Evolutionary conservation across 495 filamentous ascomycete species (phyloP).

Genomic region (Aspergillus ostianus): DNA sequence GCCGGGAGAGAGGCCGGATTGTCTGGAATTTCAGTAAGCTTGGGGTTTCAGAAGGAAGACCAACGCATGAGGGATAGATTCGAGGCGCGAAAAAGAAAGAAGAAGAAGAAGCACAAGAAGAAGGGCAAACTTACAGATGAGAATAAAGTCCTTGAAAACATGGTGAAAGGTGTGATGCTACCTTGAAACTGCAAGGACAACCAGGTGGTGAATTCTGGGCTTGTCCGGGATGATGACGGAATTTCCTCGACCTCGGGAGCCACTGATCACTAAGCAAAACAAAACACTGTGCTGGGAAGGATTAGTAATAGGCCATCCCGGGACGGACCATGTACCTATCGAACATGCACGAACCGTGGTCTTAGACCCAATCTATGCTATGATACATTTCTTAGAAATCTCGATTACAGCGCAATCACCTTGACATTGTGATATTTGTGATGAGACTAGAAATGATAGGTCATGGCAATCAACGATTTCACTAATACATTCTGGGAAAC

Average conservation of each 20-base stretch:
- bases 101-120: not conserved
- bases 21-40: conserved; percentile 24
- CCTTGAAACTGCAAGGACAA: not conserved
- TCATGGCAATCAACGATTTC: not conserved
- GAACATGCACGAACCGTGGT: too few relatives aligned
- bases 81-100: not conserved
- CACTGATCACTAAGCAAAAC: not conserved
- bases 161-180: conserved; percentile 12
- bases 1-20: conserved; percentile 38
- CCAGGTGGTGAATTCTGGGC: not conserved
- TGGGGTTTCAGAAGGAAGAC: not conserved
- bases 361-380: too few relatives aligned
- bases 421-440: too few relatives aligned
- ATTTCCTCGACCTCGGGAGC: not conserved
- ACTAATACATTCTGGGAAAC: not conserved
- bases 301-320: not conserved
- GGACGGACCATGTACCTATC: not conserved
- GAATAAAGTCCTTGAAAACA: conserved; percentile 40
- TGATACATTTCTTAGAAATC: too few relatives aligned
- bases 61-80: not conserved
- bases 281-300: not conserved
- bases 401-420: too few relatives aligned
- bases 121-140: conserved; percentile 28
- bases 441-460: too few relatives aligned
- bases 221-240: not conserved